A percentile compares a stretch with the other conserved stretches of the same genome.
phyloP scores from a whole-genome alignment of 169 alveolate species.

The Neospora caninum region DNA sequence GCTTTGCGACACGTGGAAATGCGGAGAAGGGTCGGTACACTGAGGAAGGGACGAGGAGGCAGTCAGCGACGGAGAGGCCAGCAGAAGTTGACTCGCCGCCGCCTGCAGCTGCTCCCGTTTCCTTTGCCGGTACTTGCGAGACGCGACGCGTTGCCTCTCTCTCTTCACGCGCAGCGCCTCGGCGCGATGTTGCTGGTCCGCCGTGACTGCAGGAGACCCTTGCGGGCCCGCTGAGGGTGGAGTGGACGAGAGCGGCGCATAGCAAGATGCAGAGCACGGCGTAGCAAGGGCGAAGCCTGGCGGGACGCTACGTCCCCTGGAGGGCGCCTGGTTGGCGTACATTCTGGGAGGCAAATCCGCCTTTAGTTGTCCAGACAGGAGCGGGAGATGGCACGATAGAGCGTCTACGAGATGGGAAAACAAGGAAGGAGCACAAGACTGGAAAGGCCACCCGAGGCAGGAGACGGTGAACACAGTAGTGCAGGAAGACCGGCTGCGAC shows the following conservation, averaged over 20 bases:
- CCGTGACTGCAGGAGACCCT: background rate
- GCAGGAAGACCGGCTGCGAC: too few relatives aligned
- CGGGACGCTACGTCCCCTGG: background rate
- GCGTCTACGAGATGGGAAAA: too few relatives aligned
- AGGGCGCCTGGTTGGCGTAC: background rate
- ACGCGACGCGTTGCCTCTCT: slow-evolving; percentile 2
- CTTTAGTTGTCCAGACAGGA: too few relatives aligned
- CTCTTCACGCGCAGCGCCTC: background rate
- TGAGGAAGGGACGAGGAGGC: background rate
- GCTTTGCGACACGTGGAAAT: too few relatives aligned
- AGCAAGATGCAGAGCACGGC: background rate
- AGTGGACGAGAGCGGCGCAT: background rate
- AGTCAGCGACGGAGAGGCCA: background rate
- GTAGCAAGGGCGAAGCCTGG: background rate
- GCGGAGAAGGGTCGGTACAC: too few relatives aligned
- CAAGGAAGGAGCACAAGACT: too few relatives aligned
- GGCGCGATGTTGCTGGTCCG: background rate
- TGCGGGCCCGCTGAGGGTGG: background rate
- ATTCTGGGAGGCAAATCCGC: background rate
- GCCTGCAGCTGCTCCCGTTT: slow-evolving; percentile 15
- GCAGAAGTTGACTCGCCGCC: background rate
- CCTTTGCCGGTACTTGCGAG: background rate
- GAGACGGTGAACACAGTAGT: too few relatives aligned
- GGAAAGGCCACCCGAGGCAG: too few relatives aligned
- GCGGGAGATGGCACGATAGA: too few relatives aligned